Conservation (phyloP, 768 basidiomycete genomes). For the Lactarius pseudohatsudake region DNA sequence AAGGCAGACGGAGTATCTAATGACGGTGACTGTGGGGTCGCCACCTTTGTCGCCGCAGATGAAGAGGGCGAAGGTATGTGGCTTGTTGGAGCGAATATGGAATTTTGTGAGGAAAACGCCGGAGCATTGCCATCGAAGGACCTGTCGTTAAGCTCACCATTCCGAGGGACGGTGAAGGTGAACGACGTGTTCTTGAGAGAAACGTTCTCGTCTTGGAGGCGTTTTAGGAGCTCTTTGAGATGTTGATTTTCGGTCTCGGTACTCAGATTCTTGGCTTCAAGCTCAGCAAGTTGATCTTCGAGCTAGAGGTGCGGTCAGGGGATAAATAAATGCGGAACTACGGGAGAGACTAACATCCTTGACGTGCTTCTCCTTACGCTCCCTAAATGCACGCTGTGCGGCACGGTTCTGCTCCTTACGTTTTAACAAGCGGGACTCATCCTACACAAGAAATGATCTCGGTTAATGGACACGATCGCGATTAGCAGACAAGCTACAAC, state of each 20-base stretch:
- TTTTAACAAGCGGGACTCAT: constrained; percentile 75
- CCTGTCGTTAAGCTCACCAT: constrained; percentile 26
- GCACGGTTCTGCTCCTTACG: constrained; percentile 97
- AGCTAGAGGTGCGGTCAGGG: constrained; percentile 49
- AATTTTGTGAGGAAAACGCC: constrained; percentile 22
- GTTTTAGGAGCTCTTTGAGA: constrained; percentile 77
- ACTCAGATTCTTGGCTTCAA: constrained; percentile 78
- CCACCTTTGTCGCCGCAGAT: constrained; percentile 23
- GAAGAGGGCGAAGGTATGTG: constrained; percentile 27
- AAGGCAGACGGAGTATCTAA: constrained; percentile 32
- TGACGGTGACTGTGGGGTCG: constrained; percentile 35
- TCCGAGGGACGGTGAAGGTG: constrained; percentile 74
- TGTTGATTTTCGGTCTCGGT: constrained; percentile 83
- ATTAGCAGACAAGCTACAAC: constrained; percentile 9
- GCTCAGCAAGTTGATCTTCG: constrained; percentile 85
- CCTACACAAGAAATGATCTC: constrained; percentile 39
- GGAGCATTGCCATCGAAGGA: constrained; percentile 27
- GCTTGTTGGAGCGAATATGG: constrained; percentile 12
- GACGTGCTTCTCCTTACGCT: constrained; percentile 96
- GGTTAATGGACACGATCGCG: constrained; percentile 4
- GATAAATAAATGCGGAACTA: constrained; percentile 8
- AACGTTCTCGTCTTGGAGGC: constrained; percentile 86
- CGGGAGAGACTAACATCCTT: constrained; percentile 70
- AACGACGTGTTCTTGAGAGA: constrained; percentile 78
- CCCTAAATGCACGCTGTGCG: constrained; percentile 95